These are phyloP conservation scores for Trypanosoma congolense DNA, from an alignment of 208 protist genomes.

Conservation along the genomic window DNA sequence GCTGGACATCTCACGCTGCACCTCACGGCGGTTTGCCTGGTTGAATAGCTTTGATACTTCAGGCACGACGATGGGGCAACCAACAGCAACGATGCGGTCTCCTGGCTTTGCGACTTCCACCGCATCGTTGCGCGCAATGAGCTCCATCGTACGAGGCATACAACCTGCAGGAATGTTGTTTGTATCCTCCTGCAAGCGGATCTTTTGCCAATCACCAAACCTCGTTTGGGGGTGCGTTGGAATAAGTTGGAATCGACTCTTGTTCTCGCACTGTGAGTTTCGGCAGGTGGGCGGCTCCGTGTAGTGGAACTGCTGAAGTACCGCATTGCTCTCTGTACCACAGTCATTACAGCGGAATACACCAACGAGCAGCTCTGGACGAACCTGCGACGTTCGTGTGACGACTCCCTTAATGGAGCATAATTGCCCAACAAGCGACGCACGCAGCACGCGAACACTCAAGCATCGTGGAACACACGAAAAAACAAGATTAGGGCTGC, in stretches of 20 bases:
- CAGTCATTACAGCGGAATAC: slow-evolving; percentile 97
- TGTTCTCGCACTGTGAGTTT: slow-evolving; percentile 91
- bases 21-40: slow-evolving; percentile 68
- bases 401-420: slow-evolving; percentile 96
- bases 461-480: slow-evolving; percentile 68
- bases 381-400: slow-evolving; percentile 97
- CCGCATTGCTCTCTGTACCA: slow-evolving; percentile 67
- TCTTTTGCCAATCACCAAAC: slow-evolving; percentile 99
- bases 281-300: slow-evolving; percentile 92
- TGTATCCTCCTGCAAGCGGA: slow-evolving; percentile 95
- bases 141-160: slow-evolving; percentile 96
- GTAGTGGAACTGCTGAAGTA: slow-evolving; percentile 99
- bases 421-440: slow-evolving; percentile 92
- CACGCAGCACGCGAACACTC: slow-evolving; percentile 93
- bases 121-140: slow-evolving; percentile 96
- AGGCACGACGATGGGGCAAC: slow-evolving; percentile 97
- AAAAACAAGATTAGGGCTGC: slow-evolving; percentile 75
- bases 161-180: slow-evolving; percentile 94
- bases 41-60: slow-evolving; percentile 94
- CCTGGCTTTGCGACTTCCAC: slow-evolving; percentile 99
- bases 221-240: slow-evolving; percentile 71
- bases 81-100: slow-evolving; percentile 94
- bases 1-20: slow-evolving; percentile 81
- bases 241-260: slow-evolving; percentile 82
- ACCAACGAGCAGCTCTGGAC: slow-evolving; percentile 97